Percentiles rank a stretch among this genome's conserved stretches.
Evolutionary conservation across 495 filamentous ascomycete genomes (phyloP).

Genomic region (Choiromyces venosus): DNA sequence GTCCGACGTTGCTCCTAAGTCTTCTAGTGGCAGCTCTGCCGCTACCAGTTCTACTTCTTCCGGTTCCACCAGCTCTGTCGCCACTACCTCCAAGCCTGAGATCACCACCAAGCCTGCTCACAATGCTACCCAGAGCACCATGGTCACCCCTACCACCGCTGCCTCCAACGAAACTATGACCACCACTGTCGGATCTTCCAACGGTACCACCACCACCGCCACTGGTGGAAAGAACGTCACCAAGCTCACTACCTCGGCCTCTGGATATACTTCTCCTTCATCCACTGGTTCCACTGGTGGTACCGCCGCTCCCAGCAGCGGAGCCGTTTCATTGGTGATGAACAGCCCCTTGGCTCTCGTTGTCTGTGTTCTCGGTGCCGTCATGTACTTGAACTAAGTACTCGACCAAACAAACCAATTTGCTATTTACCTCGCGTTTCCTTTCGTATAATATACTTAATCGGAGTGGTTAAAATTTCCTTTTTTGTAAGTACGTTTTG

Average conservation of each 20-base stretch:
- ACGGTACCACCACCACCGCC: slow-evolving; percentile 17
- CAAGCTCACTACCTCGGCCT: slow-evolving; percentile 6
- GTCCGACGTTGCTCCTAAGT: slow-evolving; percentile 3
- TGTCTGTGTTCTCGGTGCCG: slow-evolving; percentile 34
- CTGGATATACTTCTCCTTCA: background rate
- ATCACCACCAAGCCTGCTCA: slow-evolving; percentile 12
- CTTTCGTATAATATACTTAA: background rate
- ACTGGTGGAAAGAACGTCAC: background rate
- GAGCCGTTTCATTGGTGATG: slow-evolving; percentile 20
- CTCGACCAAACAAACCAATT: background rate
- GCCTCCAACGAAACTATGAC: slow-evolving; percentile 13
- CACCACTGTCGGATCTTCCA: slow-evolving; percentile 8
- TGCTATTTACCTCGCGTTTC: background rate
- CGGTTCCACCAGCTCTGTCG: slow-evolving; percentile 5
- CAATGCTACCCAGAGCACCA: slow-evolving; percentile 19
- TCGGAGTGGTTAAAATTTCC: background rate
- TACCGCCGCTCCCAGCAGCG: slow-evolving; percentile 14
- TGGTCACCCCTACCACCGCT: slow-evolving; percentile 15
- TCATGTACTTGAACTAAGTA: slow-evolving; percentile 38
- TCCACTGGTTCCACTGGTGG: slow-evolving; percentile 1
- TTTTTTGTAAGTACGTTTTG: background rate
- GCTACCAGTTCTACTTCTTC: background rate
- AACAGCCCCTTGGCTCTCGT: slow-evolving; percentile 38
- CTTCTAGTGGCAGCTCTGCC: background rate
- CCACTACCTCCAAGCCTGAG: background rate